Base-by-base conservation (phyloP, 169 alveolate species). In the Fabrea salina region DNA sequence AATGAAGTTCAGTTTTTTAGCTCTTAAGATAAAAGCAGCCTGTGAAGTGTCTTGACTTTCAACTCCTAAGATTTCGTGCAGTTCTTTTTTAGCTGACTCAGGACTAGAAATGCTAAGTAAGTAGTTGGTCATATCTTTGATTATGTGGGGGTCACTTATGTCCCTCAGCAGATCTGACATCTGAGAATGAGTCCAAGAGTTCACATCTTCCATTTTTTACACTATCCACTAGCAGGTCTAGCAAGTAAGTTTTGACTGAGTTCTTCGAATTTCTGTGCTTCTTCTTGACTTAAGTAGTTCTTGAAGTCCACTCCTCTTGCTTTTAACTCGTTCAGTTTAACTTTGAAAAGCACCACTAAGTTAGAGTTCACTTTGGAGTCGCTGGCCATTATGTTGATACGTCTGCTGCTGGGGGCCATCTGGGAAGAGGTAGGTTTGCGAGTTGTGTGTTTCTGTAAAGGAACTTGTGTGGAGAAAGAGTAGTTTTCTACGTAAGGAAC, bases 141-240 rank as follows among this genome's bases (percentile, higher is more conserved):
- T 58, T n/a, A 75, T 22, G 3, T 67, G 64, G 13, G 82, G 85
- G 3, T 82, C 87, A 5, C n/a, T 49, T 5, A 54, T 25, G 27
- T 32, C 25, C 33, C 80, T 54, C 5, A 53, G 39, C 11, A 75
- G 22, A 22, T 57, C 76, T 2, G 53, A 27, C 58, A 82, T 22
- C 39, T 59, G 74, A 11, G 16, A 16, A 0, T 5, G 32, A 30
- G 87, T 80, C 87, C 87, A 82, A 16, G 30, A 22, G 25, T 75
- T 58, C 13, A 82, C 33, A 51, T 82, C 72, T 35, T 82, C 87
- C 75, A 74, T 79, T 11, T 54, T 80, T 43, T 56, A n/a, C n/a
- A n/a, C n/a, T n/a, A n/a, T n/a, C n/a, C n/a, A n/a, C n/a, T n/a
- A n/a, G n/a, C n/a, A n/a, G n/a, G n/a, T n/a, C n/a, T n/a, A n/a